These are phyloP conservation scores for Ustilago cynodontis DNA, from an alignment of 1,284 basidiomycete genomes.

Conservation along the genomic window DNA sequence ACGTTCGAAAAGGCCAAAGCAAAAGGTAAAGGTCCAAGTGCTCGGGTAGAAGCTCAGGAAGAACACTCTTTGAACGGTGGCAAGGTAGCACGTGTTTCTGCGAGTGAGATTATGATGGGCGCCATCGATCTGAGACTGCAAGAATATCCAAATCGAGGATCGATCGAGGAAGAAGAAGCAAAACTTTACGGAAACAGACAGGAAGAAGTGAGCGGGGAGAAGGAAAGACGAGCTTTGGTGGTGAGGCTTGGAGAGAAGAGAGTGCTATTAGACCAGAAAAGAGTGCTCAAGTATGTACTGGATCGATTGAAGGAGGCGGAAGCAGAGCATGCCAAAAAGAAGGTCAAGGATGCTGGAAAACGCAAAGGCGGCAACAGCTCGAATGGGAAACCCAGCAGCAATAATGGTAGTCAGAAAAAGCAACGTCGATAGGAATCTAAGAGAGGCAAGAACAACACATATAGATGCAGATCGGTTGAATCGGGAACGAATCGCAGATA, in stretches of 20 bases:
- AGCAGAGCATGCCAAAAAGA: slow-evolving; percentile 14
- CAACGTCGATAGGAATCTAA: slow-evolving; percentile 33
- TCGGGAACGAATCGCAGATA: background rate
- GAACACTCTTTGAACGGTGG: slow-evolving; percentile 24
- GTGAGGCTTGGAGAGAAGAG: slow-evolving; percentile 85
- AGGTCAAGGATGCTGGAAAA: slow-evolving; percentile 30
- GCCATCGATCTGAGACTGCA: slow-evolving; percentile 46
- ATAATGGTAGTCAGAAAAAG: slow-evolving; percentile 27
- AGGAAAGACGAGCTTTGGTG: slow-evolving; percentile 76
- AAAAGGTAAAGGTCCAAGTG: slow-evolving; percentile 84
- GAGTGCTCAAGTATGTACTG: slow-evolving; percentile 46
- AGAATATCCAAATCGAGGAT: slow-evolving; percentile 34
- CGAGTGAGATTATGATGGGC: slow-evolving; percentile 41
- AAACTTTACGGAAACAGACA: slow-evolving; percentile 69
- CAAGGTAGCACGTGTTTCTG: slow-evolving; percentile 21
- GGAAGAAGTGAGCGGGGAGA: slow-evolving; percentile 25
- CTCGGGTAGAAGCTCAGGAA: slow-evolving; percentile 74
- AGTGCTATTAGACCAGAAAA: slow-evolving; percentile 73
- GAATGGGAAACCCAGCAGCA: slow-evolving; percentile 6
- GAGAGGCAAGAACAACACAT: no score
- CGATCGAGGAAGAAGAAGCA: slow-evolving; percentile 74
- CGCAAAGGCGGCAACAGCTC: slow-evolving; percentile 14
- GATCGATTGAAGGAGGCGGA: slow-evolving; percentile 35
- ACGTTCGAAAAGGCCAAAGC: slow-evolving; percentile 78
- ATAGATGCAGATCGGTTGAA: no score